phyloP scores from a whole-genome alignment of 306 rosid genomes.

The Begonia masoniana region DNA sequence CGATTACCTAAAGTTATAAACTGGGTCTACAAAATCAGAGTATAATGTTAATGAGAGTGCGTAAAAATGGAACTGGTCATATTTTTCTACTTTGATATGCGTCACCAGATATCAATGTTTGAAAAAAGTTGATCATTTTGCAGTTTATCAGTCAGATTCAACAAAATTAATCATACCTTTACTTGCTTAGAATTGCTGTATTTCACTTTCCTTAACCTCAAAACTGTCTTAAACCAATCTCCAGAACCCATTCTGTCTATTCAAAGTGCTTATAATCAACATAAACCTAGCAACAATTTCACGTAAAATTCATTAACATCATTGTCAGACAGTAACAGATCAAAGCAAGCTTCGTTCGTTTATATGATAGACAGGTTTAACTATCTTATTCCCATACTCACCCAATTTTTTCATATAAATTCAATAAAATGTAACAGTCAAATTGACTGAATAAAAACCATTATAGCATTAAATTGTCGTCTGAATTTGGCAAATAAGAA shows the following conservation, averaged over 20 bases:
- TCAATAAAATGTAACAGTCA: too few species aligned
- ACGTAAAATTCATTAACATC: constrained; percentile 12
- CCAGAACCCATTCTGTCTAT: constrained; percentile 73
- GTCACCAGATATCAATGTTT: too few species aligned
- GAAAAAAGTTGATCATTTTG: neutral
- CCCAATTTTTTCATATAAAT: too few species aligned
- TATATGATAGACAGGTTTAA: neutral
- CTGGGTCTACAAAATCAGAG: too few species aligned
- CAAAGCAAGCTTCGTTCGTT: neutral
- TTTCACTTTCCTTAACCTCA: constrained; percentile 49
- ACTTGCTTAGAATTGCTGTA: constrained; percentile 44
- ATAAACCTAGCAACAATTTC: constrained; percentile 26
- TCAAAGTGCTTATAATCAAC: constrained; percentile 17
- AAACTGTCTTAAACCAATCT: constrained; percentile 68
- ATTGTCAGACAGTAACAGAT: constrained; percentile 14
- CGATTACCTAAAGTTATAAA: too few species aligned
- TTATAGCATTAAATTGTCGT: too few species aligned
- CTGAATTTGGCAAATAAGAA: too few species aligned
- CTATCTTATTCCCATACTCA: neutral
- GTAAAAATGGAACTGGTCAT: too few species aligned
- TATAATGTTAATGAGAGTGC: too few species aligned
- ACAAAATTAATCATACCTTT: constrained; percentile 36
- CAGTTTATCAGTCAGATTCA: too few species aligned
- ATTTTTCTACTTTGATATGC: neutral
- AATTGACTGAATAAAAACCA: too few species aligned